Evolutionary conservation across 2,329 filamentous ascomycete species (phyloP), one percentile per base, ranked within the genome.

Genomic region (Endoconidiophora polonica): DNA sequence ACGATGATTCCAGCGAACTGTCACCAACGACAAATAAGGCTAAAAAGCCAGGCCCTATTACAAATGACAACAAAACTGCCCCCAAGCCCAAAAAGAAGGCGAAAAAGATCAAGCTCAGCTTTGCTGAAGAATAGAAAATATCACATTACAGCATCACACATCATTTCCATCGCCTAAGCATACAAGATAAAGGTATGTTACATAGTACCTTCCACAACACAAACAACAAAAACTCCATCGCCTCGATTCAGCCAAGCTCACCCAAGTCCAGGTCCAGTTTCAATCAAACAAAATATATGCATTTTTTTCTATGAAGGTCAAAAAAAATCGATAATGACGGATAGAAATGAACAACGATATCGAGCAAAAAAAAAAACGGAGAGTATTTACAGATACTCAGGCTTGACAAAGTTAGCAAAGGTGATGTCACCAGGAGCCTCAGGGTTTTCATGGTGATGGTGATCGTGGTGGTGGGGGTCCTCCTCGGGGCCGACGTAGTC

Each of bases 341-440:
- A 24, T 49, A 40, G 29, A 22, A 49, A 43, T 18, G 41, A 43
- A 43, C 41, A 43, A 43, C 18, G 20, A 43, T 23, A 20, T 24
- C 22, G n/a, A 14, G 12, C 29, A 33, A 33, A 33, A 33, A 33
- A 33, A 33, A 12, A 33, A 2, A 33, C 12, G 2, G 12, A 3
- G 5, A 18, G 18, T 22, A 24, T 54, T 68, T 90, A 94, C 74
- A 80, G 79, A 77, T 96, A 98, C 65, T 95, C 80, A 55, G 88
- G 86, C 77, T 85, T 87, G 70, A 98, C 80, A 69, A 77, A 96
- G 74, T 98, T 85, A 68, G 86, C 86, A 65, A 96, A 90, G 60
- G 86, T 94, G 82, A 95, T 94, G 37, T 53, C 51, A n/a, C 23
- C 51, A 9, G 51, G 51, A 65, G 87, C 86, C 71, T 94, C 86